Base-by-base conservation (phyloP, 495 filamentous ascomycete species). In the Talaromyces ruber region DNA sequence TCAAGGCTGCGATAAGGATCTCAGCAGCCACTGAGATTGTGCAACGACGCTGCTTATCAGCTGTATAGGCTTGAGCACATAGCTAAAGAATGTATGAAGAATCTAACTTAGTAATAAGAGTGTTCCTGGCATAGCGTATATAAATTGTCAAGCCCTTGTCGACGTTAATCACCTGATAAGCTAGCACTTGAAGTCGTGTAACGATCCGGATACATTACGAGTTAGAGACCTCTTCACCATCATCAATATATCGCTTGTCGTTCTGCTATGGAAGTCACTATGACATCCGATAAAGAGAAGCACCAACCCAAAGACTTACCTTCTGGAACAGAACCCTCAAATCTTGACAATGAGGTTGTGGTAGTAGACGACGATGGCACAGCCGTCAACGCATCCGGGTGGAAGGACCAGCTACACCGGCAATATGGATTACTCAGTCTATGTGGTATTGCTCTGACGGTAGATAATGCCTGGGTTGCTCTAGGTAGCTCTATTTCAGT, bases 401-500 rank as follows among this genome's bases (percentile, higher is more conserved):
- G 80, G 64, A 62, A 60, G 56, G 75, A 82, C 52, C 72, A 81
- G 59, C 66, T 82, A 12, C 68, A 78, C 39, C 66, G 79, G 25
- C 71, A 80, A 4, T 81, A 76, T 61, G 72, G 76, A 22, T 65
- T 81, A 1, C 55, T 76, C 50, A 74, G 72, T 39, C 74, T 81
- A 43, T 77, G 74, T 58, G 66, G 71, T 2, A 63, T 79, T 21
- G 77, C 73, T 0, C 65, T 82, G 6, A 72, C 68, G 21, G 74
- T 74, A 8, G 78, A 73, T 28, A 80, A 79, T 68, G 68, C 74
- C 9, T 82, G 79, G 79, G 71, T 73, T 9, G 76, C 78, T 3
- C 61, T 84, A 39, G 81, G 81, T n/a, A 78, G 77, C 8, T 78
- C 80, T 6, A 78, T 84, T 37, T 77, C 75, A 3, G 75, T 82